Evolutionary conservation across 805 yeast genomes (phyloP), one percentile per base, ranked within the genome.

Genomic region (Saccharomycopsis sp.): DNA sequence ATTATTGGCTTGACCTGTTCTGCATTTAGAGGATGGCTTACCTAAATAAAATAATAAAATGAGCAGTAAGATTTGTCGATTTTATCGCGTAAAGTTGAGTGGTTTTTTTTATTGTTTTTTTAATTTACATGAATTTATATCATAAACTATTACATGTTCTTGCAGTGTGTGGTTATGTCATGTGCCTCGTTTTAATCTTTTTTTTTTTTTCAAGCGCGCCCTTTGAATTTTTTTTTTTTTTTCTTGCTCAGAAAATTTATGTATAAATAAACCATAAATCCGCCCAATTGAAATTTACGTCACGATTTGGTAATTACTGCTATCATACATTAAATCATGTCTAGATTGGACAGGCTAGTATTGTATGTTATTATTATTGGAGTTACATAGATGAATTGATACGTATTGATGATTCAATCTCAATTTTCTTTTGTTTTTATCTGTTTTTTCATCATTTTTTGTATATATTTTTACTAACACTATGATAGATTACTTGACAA

Each of bases 401-500:
- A 6, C 17, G 6, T 23, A 6, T 36, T 7, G 7, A 13, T 9
- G 9, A 14, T 14, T 36, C n/a, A 11, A 34, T 14, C 23, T 19
- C 27, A 14, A 5, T 9, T 32, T 5, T 9, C 34, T n/a, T 19
- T 14, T 19, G 24, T 16, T 49, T 17, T 38, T 16, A 17, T n/a
- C 38, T 45, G 20, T 14, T 37, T 13, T 38, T 48, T 53, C 26
- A 57, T 68, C 53, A 36, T 36, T 13, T 36, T 36, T 21, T 36
- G 9, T 21, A 13, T 20, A 14, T 14, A 11, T 36, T n/a, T 13
- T 13, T 38, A 39, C 42, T 39, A 39, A 39, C 42, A 39, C n/a
- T n/a, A 9, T n/a, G n/a, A n/a, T 14, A 39, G 42, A 41, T 41
- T 77, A 34, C 67, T 93, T 53, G 98, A 94, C 64, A 86, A 97